Conservation (phyloP, 768 basidiomycete species). For the Lactarius sanguifluus region DNA sequence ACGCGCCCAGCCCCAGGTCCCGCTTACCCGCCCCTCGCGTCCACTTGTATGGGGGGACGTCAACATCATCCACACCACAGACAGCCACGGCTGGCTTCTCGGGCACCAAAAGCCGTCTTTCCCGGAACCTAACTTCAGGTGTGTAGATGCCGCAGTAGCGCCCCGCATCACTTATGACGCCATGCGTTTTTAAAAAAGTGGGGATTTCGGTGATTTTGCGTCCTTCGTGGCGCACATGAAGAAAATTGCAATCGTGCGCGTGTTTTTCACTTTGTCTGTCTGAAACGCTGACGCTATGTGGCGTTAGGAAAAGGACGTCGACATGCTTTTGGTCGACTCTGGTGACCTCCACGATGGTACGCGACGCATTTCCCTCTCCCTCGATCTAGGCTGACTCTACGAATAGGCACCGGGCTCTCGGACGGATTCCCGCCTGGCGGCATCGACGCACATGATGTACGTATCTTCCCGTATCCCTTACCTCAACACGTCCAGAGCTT, state of each 20-base stretch:
- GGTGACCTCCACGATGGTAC: slow-evolving; percentile 75
- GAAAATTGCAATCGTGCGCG: slow-evolving; percentile 56
- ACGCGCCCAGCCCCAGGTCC: slow-evolving; percentile 43
- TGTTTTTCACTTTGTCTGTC: not conserved
- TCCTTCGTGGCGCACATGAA: slow-evolving; percentile 89
- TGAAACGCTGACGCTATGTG: not conserved
- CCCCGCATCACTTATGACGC: not conserved
- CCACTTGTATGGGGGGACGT: slow-evolving; percentile 85
- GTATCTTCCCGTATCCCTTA: slow-evolving; percentile 20
- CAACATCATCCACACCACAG: slow-evolving; percentile 85
- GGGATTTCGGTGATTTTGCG: slow-evolving; percentile 77
- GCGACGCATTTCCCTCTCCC: not conserved
- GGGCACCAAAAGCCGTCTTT: slow-evolving; percentile 76
- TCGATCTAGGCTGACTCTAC: slow-evolving; percentile 23
- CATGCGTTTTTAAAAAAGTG: slow-evolving; percentile 35
- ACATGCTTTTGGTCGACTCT: slow-evolving; percentile 78
- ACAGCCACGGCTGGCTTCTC: slow-evolving; percentile 78
- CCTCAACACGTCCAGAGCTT: not conserved
- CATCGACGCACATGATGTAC: slow-evolving; percentile 63
- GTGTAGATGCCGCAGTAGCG: slow-evolving; percentile 20
- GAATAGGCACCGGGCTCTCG: slow-evolving; percentile 68
- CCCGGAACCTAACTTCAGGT: slow-evolving; percentile 78
- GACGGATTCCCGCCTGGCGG: slow-evolving; percentile 73
- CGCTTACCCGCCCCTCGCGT: slow-evolving; percentile 57
- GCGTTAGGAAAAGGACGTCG: slow-evolving; percentile 61